These are phyloP conservation scores for Rhododendron ovatum DNA, from an alignment of 148 eudicot species.

Conservation along the genomic window DNA sequence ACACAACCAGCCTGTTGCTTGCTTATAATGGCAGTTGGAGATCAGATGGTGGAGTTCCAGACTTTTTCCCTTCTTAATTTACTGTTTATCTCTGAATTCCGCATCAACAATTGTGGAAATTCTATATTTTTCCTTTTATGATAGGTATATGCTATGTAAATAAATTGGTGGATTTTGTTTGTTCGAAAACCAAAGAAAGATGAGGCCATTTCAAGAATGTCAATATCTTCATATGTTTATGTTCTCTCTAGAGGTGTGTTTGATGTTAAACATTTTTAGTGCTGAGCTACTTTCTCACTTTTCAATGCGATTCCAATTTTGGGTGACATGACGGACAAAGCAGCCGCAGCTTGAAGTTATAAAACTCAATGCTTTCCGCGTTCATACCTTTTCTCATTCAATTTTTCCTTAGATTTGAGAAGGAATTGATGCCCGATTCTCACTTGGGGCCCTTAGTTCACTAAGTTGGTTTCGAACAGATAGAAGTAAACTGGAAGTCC, in stretches of 20 bases:
- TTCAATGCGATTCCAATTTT: constrained; percentile 1
- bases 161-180: background rate
- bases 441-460: constrained; percentile 11
- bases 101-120: background rate
- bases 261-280: background rate
- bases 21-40: background rate
- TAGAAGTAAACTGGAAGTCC: background rate
- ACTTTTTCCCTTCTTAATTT: background rate
- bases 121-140: background rate
- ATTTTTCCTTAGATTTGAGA: constrained; percentile 4
- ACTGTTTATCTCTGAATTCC: background rate
- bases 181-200: background rate
- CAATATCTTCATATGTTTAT: background rate
- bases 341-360: constrained; percentile 9
- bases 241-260: background rate
- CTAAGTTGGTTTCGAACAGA: constrained; percentile 5
- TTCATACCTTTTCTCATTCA: background rate
- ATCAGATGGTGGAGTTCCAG: background rate
- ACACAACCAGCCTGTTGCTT: background rate
- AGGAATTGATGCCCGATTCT: constrained; percentile 13
- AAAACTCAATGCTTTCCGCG: background rate
- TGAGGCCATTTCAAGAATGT: background rate
- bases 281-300: background rate
- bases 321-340: constrained; percentile 13
- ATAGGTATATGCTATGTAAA: background rate